Conservation (phyloP, 305 asterid species). For the Nicotiana rustica region DNA sequence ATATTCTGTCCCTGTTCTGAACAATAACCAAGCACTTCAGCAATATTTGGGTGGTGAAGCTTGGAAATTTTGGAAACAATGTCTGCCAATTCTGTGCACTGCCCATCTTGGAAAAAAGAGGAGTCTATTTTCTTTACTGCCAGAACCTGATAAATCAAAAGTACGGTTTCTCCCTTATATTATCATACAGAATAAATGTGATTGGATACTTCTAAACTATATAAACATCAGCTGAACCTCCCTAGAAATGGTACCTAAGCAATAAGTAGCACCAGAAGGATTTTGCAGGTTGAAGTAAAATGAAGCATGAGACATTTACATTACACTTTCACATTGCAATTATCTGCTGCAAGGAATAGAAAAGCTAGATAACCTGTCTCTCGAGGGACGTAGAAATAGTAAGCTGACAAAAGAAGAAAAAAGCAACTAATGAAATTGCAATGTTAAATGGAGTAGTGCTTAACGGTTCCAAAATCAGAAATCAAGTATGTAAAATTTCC, state of each 20-base stretch:
- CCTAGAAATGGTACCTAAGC: constrained; percentile 20
- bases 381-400: background rate
- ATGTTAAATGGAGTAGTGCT: constrained; percentile 21
- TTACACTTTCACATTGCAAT: constrained; percentile 7
- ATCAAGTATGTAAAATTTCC: background rate
- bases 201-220: constrained; percentile 1
- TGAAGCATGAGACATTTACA: no score
- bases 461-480: constrained; percentile 5
- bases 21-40: constrained; percentile 59
- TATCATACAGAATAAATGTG: background rate
- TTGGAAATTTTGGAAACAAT: constrained; percentile 47
- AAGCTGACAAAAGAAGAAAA: background rate
- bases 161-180: constrained; percentile 26
- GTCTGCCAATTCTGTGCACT: constrained; percentile 46
- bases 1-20: constrained; percentile 61
- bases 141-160: constrained; percentile 46
- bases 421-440: constrained; percentile 18
- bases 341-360: constrained; percentile 21
- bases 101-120: constrained; percentile 46
- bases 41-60: constrained; percentile 54
- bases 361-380: constrained; percentile 20
- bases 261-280: constrained; percentile 27
- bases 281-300: no score
- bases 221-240: constrained; percentile 9
- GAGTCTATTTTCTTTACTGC: constrained; percentile 65